phyloP scores from a whole-genome alignment of 768 basidiomycete genomes.

The Termitomyces sp. region DNA sequence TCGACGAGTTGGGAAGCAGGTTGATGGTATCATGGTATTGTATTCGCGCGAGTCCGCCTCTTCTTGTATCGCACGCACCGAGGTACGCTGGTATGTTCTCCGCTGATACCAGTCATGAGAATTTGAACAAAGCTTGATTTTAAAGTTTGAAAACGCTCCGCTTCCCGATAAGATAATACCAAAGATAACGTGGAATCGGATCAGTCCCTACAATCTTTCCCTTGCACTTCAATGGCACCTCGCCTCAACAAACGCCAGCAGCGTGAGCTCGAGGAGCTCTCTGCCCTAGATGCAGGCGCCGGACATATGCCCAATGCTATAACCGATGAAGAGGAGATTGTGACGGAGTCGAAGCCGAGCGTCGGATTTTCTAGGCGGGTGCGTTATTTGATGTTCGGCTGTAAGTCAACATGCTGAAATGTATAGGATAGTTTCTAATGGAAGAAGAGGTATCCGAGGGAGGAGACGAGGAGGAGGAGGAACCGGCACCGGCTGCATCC shows the following conservation, averaged over 20 bases:
- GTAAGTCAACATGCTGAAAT: neutral
- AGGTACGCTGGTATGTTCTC: no score
- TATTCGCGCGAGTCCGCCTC: no score
- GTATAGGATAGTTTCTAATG: constrained; percentile 32
- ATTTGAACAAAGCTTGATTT: no score
- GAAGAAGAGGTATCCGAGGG: constrained; percentile 22
- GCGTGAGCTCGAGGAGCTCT: constrained; percentile 58
- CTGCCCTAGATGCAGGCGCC: constrained; percentile 33
- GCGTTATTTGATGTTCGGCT: neutral
- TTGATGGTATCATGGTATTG: no score
- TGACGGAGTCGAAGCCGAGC: constrained; percentile 9
- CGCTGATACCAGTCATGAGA: no score
- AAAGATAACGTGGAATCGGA: neutral
- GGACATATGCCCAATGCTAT: constrained; percentile 19
- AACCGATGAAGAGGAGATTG: constrained; percentile 35
- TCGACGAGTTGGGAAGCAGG: no score
- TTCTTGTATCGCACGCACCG: no score
- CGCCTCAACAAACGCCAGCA: constrained; percentile 83
- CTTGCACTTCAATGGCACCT: constrained; percentile 47
- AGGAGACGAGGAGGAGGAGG: constrained; percentile 27
- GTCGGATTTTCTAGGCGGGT: constrained; percentile 25
- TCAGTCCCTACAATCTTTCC: neutral
- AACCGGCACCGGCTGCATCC: constrained; percentile 23
- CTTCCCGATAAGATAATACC: neutral
- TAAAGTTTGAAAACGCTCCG: neutral